Base-by-base conservation (phyloP, 2,329 filamentous ascomycete genomes). In the Dothistroma septosporum region DNA sequence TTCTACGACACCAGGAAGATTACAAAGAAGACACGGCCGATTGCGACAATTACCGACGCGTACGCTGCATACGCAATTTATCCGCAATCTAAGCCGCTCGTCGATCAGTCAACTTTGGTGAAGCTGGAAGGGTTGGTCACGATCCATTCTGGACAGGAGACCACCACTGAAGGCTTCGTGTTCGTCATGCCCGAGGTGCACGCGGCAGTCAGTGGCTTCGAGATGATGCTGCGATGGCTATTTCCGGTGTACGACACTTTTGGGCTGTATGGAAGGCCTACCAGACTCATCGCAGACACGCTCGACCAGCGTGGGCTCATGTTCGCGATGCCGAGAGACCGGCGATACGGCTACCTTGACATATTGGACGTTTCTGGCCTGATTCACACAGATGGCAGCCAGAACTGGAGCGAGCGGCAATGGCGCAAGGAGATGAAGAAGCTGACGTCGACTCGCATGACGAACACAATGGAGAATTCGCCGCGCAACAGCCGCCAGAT, bases 121-220 rank as follows among this genome's bases (percentile, higher is more conserved):
- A 99, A 99, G 76, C 84, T 99, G 31, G 94, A 99, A 76, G 94
- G 92, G 10, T 86, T 86, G 64, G 91, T 99, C 62, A 92, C 89
- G 0, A 90, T 97, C 44, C 92, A 97, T 76, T 88, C 88, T 0
- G 84, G 55, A 21, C 87, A 12, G 87, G 90, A 9, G 86, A 91
- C 24, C 87, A 64, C 88, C 0, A 89, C 89, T 0, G 94, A 99
- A 73, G 94, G 94, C 0, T 97, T 97, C 69, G 91, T 99, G 4
- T 99, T 99, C 72, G 87, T 97, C 67, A 97, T 99, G 92, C 94
- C 94, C 4, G 94, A 99, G 75, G 85, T 89, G 1, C 91, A 91
- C 70, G 88, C 93, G n/a, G 92, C 91, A 19, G 89, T 99, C 12
- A 90, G 86, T 58, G 94, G 94, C 0, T 96, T 97, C 68, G 94